Conservation (phyloP, 352 stramenopile species). For the Globisporangium cederbergense region DNA sequence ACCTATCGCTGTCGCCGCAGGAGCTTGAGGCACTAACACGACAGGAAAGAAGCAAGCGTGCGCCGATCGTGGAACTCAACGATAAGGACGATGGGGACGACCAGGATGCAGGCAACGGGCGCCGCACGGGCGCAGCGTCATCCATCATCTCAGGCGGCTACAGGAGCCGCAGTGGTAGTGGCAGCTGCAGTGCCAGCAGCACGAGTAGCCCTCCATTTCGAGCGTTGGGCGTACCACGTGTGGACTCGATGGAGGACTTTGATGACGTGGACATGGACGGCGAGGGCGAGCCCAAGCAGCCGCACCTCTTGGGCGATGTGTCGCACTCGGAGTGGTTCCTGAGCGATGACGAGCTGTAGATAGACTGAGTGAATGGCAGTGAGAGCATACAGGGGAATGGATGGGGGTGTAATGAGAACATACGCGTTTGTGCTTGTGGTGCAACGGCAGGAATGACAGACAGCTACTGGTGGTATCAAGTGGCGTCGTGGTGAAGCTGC, state of each 20-base stretch:
- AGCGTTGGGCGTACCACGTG: constrained; percentile 31
- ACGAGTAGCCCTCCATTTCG: constrained; percentile 30
- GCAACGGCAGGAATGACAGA: not conserved
- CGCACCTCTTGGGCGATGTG: constrained; percentile 35
- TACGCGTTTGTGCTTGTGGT: not conserved
- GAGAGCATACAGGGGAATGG: not conserved
- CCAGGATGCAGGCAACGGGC: constrained; percentile 11
- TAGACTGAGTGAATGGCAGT: not conserved
- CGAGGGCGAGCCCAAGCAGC: constrained; percentile 18
- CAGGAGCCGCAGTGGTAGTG: constrained; percentile 21
- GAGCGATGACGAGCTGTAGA: constrained; percentile 16
- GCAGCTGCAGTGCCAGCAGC: constrained; percentile 29
- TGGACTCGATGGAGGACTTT: constrained; percentile 23
- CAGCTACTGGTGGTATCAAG: not conserved
- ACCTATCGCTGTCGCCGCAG: constrained; percentile 40
- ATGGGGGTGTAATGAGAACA: not conserved
- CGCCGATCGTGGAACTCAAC: not conserved
- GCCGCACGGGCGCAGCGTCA: not conserved
- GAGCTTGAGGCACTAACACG: constrained; percentile 42
- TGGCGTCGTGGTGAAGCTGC: too few relatives aligned
- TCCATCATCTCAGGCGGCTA: not conserved
- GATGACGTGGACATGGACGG: constrained; percentile 55
- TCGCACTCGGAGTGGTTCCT: constrained; percentile 54
- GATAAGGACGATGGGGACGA: constrained; percentile 13
- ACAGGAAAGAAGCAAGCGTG: constrained; percentile 28